Conservation (phyloP, 2,329 filamentous ascomycete genomes). For the Leptographium galeiforme region DNA sequence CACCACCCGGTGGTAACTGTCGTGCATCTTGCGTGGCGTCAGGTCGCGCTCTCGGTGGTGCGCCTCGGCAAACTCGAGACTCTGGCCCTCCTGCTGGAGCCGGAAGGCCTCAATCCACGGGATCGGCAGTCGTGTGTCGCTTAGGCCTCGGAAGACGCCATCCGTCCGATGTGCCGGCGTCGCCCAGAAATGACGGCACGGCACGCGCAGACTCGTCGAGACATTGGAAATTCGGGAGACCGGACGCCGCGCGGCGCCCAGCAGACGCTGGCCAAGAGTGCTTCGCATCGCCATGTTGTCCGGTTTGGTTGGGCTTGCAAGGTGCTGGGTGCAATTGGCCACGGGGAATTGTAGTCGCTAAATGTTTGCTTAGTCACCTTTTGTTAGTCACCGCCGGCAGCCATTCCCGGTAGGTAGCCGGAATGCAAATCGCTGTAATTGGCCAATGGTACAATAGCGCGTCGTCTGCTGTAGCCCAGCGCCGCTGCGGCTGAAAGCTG, state of each 20-base stretch:
- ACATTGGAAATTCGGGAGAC: neutral
- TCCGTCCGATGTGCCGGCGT: slow-evolving; percentile 15
- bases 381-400: too few species aligned
- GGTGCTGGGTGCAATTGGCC: too few species aligned
- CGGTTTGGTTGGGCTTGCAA: neutral
- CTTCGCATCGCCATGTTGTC: neutral
- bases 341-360: too few species aligned
- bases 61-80: slow-evolving; percentile 13
- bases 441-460: too few species aligned
- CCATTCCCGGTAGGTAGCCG: too few species aligned
- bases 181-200: slow-evolving; percentile 1
- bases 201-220: neutral
- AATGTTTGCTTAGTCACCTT: too few species aligned
- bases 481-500: too few species aligned
- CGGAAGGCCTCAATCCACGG: slow-evolving; percentile 59
- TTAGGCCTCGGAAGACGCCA: slow-evolving; percentile 23
- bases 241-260: neutral
- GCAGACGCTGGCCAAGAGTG: neutral
- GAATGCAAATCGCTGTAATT: too few species aligned
- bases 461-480: too few species aligned
- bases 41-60: slow-evolving; percentile 35
- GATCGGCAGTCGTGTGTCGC: slow-evolving; percentile 24
- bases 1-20: slow-evolving; percentile 57
- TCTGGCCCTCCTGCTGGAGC: slow-evolving; percentile 32
- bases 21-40: slow-evolving; percentile 54